Conservation (phyloP, 1,284 basidiomycete genomes). For the Ustilago hordei region DNA sequence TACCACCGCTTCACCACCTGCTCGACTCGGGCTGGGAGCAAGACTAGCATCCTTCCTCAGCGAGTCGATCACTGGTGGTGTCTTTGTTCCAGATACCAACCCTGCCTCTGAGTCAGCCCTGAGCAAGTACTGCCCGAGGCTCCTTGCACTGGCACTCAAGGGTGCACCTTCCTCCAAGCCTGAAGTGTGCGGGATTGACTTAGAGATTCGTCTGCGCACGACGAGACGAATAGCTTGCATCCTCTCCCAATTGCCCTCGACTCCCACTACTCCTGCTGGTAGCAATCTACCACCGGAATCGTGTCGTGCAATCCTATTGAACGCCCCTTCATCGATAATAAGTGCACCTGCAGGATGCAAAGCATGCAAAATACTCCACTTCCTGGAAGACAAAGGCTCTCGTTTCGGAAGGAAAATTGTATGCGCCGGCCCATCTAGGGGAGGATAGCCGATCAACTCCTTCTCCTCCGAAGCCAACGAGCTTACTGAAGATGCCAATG, state of each 20-base stretch:
- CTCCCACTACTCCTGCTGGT: slow-evolving; percentile 87
- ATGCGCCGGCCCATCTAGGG: slow-evolving; percentile 76
- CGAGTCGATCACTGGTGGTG: slow-evolving; percentile 47
- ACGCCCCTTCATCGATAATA: slow-evolving; percentile 88
- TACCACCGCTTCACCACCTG: slow-evolving; percentile 1
- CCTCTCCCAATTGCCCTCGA: slow-evolving; percentile 89
- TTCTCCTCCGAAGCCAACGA: slow-evolving; percentile 40
- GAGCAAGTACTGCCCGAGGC: slow-evolving; percentile 39
- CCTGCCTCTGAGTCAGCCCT: slow-evolving; percentile 17
- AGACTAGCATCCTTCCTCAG: slow-evolving; percentile 22
- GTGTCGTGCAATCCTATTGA: slow-evolving; percentile 82
- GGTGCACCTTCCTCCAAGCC: slow-evolving; percentile 34
- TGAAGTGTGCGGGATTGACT: slow-evolving; percentile 22
- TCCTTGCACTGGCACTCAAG: slow-evolving; percentile 23
- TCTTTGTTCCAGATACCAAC: slow-evolving; percentile 18
- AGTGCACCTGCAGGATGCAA: slow-evolving; percentile 87
- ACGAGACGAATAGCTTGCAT: slow-evolving; percentile 92
- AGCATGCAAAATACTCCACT: slow-evolving; percentile 95
- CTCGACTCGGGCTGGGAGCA: neutral
- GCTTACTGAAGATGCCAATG: slow-evolving; percentile 49
- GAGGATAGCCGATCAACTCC: slow-evolving; percentile 50
- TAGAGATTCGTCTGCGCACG: slow-evolving; percentile 71
- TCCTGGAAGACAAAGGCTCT: slow-evolving; percentile 84
- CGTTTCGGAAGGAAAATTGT: slow-evolving; percentile 86
- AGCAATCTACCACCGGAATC: slow-evolving; percentile 90